Evolutionary conservation across 257 asterid species (phyloP).

Genomic region (Rubia yunnanensis): DNA sequence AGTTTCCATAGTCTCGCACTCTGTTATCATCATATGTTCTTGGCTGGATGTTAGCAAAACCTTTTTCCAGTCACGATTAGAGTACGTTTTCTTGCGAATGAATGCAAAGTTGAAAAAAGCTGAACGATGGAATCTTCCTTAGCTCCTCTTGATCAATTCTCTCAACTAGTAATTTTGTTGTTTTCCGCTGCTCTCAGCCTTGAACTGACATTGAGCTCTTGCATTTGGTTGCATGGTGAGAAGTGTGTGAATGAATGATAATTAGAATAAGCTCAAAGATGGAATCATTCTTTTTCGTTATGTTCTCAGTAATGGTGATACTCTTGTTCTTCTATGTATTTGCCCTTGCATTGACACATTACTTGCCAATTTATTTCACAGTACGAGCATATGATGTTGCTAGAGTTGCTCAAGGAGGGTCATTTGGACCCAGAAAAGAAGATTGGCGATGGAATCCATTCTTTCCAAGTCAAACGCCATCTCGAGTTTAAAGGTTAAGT

Average conservation of each 20-base stretch:
- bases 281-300: no score
- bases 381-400: constrained; percentile 62
- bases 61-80: not conserved
- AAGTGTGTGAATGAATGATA: no score
- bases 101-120: not conserved
- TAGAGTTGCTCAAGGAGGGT: constrained; percentile 78
- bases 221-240: no score
- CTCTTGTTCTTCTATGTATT: no score
- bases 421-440: constrained; percentile 75
- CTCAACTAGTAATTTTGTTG: not conserved
- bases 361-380: constrained; percentile 13
- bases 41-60: not conserved
- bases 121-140: not conserved
- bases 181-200: not conserved
- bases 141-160: not conserved
- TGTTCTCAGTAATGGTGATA: no score
- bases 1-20: not conserved
- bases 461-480: constrained; percentile 76
- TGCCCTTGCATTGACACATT: no score
- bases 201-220: no score
- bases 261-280: no score
- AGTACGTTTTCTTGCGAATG: not conserved
- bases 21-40: no score
- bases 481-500: constrained; percentile 63
- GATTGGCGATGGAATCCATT: constrained; percentile 56